Base-by-base conservation (phyloP, 1,284 basidiomycete species). In the Leccinum fuscescens region DNA sequence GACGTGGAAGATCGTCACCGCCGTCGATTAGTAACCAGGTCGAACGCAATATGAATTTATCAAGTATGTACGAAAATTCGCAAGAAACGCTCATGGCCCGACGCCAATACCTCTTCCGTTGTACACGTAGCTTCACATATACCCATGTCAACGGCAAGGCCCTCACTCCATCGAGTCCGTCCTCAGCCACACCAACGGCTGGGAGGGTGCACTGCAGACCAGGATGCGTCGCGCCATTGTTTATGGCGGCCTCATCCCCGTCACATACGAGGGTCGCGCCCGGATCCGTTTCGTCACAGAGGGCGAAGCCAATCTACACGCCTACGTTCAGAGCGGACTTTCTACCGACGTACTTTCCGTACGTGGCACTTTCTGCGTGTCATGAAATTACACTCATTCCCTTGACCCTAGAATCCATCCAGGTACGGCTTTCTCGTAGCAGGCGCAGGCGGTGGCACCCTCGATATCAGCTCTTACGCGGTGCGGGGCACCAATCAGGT, bases 171-270 rank as follows among this genome's bases (percentile, higher is more conserved):
- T 89, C 51, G 85, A 90, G 66, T 84, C 90, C 64, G 88, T 92
- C 6, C 75, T 91, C 51, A 86, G 84, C 53, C 89, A 92, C 70
- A 89, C 89, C 11, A 92, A 92, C 66, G 89, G 90, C 8, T 92
- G 89, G 89, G 89, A 91, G 68, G 89, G 89, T 17, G 86, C 86
- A 1, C 89, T 91, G 67, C 90, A 92, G 70, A 84, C 85, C 39
- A 86, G 27, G 27, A 27, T 27, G 27, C 27, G 27, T 27, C 27
- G 27, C 27, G 27, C 27, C 27, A 27, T 27, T 27, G 27, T 27
- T 27, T 27, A 83, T 64, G 89, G 86, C 8, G 82, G 82, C 9
- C 72, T 92, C 33, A 85, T 92, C 31, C 83, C 86, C 1, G 86
- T 90, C 69, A 88, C 86, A 1, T 85, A 86, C 65, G 85, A 83